Conservation (phyloP, 176 grass and related monocot genomes). For the Oryza officinalis region DNA sequence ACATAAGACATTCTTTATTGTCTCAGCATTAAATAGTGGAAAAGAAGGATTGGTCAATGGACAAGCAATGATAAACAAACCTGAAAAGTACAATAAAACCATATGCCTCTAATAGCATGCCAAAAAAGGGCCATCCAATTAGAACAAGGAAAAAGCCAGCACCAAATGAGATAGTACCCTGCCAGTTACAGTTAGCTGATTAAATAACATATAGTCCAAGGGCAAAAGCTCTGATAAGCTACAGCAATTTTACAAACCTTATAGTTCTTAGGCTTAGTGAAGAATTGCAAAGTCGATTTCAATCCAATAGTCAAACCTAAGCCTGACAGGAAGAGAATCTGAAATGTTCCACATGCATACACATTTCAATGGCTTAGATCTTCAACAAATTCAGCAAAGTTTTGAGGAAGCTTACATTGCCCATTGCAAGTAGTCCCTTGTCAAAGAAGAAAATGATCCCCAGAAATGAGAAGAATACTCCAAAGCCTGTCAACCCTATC, state of each 20-base stretch:
- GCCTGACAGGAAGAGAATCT: conserved; percentile 96
- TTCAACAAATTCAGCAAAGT: neutral
- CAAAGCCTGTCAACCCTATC: conserved; percentile 89
- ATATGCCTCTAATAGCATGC: conserved; percentile 98
- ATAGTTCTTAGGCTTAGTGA: conserved; percentile 94
- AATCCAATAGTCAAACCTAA: conserved; percentile 91
- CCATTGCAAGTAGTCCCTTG: conserved; percentile 92
- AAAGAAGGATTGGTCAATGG: too few relatives aligned
- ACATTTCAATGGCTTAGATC: conserved; percentile 8
- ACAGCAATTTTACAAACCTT: conserved; percentile 53
- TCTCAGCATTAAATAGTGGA: too few relatives aligned
- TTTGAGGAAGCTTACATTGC: conserved; percentile 59
- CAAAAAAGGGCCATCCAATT: conserved; percentile 88
- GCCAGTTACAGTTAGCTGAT: conserved; percentile 33
- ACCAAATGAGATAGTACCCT: conserved; percentile 97
- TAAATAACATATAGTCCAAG: neutral
- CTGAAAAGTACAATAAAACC: conserved; percentile 95
- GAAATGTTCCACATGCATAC: conserved; percentile 34
- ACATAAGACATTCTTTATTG: too few relatives aligned
- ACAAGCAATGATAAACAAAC: conserved; percentile 20
- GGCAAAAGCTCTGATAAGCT: neutral
- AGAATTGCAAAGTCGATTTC: conserved; percentile 99
- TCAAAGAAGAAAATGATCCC: conserved; percentile 96
- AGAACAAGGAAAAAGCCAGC: conserved; percentile 82
- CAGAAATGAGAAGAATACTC: conserved; percentile 93